A percentile compares a stretch with the other conserved stretches of the same genome.
These are phyloP conservation scores for Cladophialophora yegresii DNA, from an alignment of 2,329 filamentous ascomycete species.

Conservation along the genomic window DNA sequence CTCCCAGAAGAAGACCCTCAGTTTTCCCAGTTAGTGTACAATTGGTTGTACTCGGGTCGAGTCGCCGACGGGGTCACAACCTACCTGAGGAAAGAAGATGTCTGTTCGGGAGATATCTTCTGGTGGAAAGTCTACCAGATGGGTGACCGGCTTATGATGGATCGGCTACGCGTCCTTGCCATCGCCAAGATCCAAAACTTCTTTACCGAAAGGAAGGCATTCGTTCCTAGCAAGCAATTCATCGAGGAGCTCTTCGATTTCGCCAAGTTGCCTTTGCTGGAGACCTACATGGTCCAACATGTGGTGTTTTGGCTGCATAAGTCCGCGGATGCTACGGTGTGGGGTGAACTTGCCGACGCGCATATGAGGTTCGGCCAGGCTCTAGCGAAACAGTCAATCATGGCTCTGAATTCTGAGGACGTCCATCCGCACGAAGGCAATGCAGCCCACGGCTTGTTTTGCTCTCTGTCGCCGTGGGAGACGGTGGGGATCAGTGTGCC, in stretches of 20 bases:
- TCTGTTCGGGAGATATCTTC: conserved; percentile 6
- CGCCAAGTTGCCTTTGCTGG: neutral
- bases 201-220: conserved; percentile 3
- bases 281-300: conserved; percentile 1
- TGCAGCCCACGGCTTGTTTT: neutral
- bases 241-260: conserved; percentile 4
- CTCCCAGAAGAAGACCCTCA: conserved; percentile 54
- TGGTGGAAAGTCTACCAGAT: conserved; percentile 19
- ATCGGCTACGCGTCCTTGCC: conserved; percentile 10
- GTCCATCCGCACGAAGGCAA: neutral
- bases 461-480: conserved; percentile 1
- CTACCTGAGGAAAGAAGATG: conserved; percentile 8
- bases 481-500: neutral
- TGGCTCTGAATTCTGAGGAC: neutral
- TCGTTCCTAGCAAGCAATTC: conserved; percentile 15
- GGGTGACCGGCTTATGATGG: conserved; percentile 15
- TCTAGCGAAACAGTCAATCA: neutral
- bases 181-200: conserved; percentile 6
- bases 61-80: conserved; percentile 4
- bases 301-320: neutral
- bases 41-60: conserved; percentile 52
- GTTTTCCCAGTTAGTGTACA: conserved; percentile 58
- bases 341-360: neutral
- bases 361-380: neutral
- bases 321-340: neutral